Conservation (phyloP, 345 rosid species). For the Pseudoturritis turrita region DNA sequence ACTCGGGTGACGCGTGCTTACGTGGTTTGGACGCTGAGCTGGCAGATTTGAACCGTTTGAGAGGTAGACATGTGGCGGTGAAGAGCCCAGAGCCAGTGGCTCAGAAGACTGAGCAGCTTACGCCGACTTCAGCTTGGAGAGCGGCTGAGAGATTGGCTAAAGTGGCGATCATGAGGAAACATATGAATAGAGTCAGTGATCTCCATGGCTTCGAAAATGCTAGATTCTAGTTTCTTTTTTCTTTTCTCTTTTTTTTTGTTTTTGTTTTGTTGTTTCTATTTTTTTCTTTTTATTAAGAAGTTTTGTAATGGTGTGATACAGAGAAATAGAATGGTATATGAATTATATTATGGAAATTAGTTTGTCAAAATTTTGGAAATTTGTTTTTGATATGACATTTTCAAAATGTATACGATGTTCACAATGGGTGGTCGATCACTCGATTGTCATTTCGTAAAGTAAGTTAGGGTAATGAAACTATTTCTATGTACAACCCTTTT, state of each 20-base stretch:
- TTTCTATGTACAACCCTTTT: too few species aligned
- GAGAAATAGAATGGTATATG: constrained; percentile 19
- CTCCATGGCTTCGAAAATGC: constrained; percentile 97
- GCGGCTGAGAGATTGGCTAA: constrained; percentile 95
- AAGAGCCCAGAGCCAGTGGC: constrained; percentile 28
- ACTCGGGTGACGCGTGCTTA: constrained; percentile 42
- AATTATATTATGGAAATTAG: too few species aligned
- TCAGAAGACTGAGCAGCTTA: constrained; percentile 60
- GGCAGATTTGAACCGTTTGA: constrained; percentile 46
- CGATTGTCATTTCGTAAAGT: too few species aligned
- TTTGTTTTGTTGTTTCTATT: neutral
- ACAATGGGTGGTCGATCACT: too few species aligned
- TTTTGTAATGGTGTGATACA: constrained; percentile 37
- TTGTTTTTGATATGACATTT: too few species aligned
- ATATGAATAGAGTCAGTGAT: constrained; percentile 90
- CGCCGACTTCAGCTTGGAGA: constrained; percentile 93
- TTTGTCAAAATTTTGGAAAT: too few species aligned
- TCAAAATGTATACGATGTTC: too few species aligned
- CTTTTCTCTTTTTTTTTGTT: neutral
- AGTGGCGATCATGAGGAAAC: constrained; percentile 85
- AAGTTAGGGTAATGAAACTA: too few species aligned
- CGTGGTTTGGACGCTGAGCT: constrained; percentile 63
- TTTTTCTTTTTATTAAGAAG: neutral
- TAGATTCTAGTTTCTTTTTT: constrained; percentile 53
- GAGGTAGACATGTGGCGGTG: constrained; percentile 25